These are phyloP conservation scores for Verticillium albo-atrum DNA, from an alignment of 2,329 filamentous ascomycete genomes.

Conservation along the genomic window DNA sequence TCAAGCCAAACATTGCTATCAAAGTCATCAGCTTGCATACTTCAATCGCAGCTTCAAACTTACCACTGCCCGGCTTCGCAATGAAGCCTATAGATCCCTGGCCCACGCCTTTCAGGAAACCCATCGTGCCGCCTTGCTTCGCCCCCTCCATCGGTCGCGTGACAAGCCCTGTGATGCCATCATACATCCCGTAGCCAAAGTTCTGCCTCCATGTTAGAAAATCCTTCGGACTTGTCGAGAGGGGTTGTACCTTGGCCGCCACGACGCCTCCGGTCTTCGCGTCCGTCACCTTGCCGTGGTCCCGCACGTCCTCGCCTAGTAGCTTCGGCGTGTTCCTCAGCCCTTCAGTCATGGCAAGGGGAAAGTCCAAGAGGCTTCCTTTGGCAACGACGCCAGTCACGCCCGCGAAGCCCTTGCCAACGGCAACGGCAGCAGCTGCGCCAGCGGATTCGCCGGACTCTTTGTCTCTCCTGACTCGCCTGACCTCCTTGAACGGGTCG, in stretches of 20 bases:
- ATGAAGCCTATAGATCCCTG: constrained; percentile 22
- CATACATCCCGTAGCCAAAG: constrained; percentile 20
- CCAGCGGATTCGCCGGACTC: constrained; percentile 3
- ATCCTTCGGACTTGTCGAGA: too few species aligned
- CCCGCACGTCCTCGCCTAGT: constrained; percentile 27
- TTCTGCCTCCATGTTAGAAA: background rate
- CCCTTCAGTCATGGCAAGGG: constrained; percentile 28
- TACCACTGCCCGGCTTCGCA: constrained; percentile 19
- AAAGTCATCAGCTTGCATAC: constrained; percentile 14
- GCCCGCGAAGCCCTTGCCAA: constrained; percentile 16
- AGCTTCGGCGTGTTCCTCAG: constrained; percentile 26
- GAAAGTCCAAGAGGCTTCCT: constrained; percentile 28
- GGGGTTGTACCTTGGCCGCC: constrained; percentile 18
- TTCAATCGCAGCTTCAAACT: constrained; percentile 2
- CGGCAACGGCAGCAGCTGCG: constrained; percentile 5
- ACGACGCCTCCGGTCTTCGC: constrained; percentile 25
- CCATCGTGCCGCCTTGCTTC: constrained; percentile 23
- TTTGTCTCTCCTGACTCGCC: background rate
- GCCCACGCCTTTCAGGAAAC: constrained; percentile 25
- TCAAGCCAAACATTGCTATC: constrained; percentile 15
- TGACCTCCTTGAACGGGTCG: constrained; percentile 10
- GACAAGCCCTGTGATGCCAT: constrained; percentile 24
- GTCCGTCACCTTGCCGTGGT: constrained; percentile 25
- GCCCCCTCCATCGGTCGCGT: constrained; percentile 23
- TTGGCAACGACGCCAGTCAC: constrained; percentile 21